phyloP scores from a whole-genome alignment of 2,329 filamentous ascomycete genomes.

The Mycocentrospora acerina region DNA sequence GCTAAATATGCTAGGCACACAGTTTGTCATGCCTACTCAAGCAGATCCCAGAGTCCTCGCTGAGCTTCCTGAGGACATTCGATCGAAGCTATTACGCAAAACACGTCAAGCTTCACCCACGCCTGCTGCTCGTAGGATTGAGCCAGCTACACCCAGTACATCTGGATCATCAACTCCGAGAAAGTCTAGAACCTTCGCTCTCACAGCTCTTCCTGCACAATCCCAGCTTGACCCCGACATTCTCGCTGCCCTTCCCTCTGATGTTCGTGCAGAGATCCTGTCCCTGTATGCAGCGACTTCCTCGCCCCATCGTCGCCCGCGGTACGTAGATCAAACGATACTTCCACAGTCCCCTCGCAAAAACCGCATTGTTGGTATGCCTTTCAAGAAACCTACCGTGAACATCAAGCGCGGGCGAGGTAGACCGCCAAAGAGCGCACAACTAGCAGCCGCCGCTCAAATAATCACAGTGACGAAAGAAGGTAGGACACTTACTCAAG shows the following conservation, averaged over 20 bases:
- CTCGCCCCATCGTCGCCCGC: conserved; percentile 34
- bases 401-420: conserved; percentile 69
- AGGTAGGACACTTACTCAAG: conserved; percentile 62
- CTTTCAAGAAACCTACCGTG: conserved; percentile 51
- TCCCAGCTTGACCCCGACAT: conserved; percentile 85
- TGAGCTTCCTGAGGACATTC: conserved; percentile 81
- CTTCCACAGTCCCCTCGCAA: conserved; percentile 52
- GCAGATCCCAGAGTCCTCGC: conserved; percentile 79
- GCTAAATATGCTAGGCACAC: conserved; percentile 80
- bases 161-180: conserved; percentile 12
- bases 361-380: conserved; percentile 53
- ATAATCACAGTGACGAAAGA: conserved; percentile 41
- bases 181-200: conserved; percentile 24
- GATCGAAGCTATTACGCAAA: conserved; percentile 64
- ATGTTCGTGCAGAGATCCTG: conserved; percentile 82
- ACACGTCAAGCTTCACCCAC: conserved; percentile 31
- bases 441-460: conserved; percentile 53
- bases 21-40: conserved; percentile 86
- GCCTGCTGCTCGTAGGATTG: conserved; percentile 6
- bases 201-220: conserved; percentile 57
- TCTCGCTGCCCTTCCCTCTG: conserved; percentile 78
- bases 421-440: conserved; percentile 43
- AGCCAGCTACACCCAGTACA: conserved; percentile 7
- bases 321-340: conserved; percentile 38
- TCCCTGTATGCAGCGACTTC: conserved; percentile 60